Conservation (phyloP, 108 stramenopile genomes). For the Nitzschia inconspicua region DNA sequence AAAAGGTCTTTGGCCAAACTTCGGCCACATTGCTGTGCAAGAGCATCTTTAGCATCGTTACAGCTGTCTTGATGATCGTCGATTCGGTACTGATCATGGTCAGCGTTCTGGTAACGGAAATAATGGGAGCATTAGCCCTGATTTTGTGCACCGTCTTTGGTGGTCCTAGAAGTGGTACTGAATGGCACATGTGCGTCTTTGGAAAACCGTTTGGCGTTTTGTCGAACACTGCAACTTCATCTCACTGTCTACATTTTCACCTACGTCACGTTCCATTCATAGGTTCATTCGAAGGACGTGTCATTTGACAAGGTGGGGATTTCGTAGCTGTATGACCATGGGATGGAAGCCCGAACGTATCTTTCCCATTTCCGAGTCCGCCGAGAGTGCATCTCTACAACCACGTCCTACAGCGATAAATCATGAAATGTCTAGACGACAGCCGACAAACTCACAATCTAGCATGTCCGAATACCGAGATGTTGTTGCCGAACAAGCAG, state of each 20-base stretch:
- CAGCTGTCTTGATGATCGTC: conserved; percentile 1
- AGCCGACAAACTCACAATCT: too few species aligned
- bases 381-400: not conserved
- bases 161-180: conserved; percentile 1
- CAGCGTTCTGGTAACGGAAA: conserved; percentile 13
- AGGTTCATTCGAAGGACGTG: conserved; percentile 19
- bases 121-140: conserved; percentile 13
- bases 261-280: not conserved
- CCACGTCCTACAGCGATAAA: too few species aligned
- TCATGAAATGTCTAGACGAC: too few species aligned
- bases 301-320: conserved; percentile 22
- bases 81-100: conserved; percentile 7
- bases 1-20: not conserved
- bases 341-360: conserved; percentile 12
- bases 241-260: too few species aligned
- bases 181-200: conserved; percentile 14
- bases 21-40: not conserved
- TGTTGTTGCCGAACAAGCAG: not conserved
- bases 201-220: too few species aligned
- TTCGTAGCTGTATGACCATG: conserved; percentile 14
- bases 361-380: conserved; percentile 8
- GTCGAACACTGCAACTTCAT: too few species aligned
- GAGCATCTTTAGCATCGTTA: conserved; percentile 2
- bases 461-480: not conserved
- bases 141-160: conserved; percentile 16